Evolutionary conservation across 768 basidiomycete genomes (phyloP), one percentile per base, ranked within the genome.

Genomic region (Hypsizygus marmoreus): DNA sequence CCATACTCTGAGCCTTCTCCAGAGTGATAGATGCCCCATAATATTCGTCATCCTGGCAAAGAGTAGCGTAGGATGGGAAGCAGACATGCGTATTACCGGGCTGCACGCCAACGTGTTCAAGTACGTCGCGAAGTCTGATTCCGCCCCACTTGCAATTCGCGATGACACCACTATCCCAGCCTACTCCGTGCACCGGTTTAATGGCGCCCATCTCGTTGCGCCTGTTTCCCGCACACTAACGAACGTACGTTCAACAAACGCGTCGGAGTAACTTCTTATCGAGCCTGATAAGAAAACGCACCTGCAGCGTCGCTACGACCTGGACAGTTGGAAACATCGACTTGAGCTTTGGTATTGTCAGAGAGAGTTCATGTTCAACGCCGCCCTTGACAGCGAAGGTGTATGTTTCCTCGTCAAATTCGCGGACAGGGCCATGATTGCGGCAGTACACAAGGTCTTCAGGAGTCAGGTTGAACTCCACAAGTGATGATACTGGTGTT

Each of bases 131-230:
- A 8, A 89, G 62, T 0, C 72, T 69, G 1, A 77, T 75, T 12
- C 87, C 87, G 3, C 73, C 72, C 86, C 87, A 89, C 46, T 66
- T 71, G 54, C 77, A 79, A 59, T 88, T 88, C 45, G 80, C 79
- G 36, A 85, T 78, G n/a, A 82, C 83, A 14, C 82, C 86, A 46
- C 83, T 81, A 16, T 70, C 70, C 84, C 84, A 87, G 3, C 71
- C 73, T 17, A 86, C 75, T 6, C 84, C 84, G 28, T 77, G 65
- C 0, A 84, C 83, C 0, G 72, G 67, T 45, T 79, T 82, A 30
- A 77, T 72, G 6, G 68, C 64, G 6, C 75, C 77, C 83, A 85
- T 85, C 64, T 82, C 81, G 40, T 75, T 79, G 9, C 83, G 72
- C 48, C 83, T 71, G 51, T 84, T 84, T n/a, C 83, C 83, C 6